These are phyloP conservation scores for Trichophyton mentagrophytes DNA, from an alignment of 2,329 filamentous ascomycete genomes.

Conservation along the genomic window DNA sequence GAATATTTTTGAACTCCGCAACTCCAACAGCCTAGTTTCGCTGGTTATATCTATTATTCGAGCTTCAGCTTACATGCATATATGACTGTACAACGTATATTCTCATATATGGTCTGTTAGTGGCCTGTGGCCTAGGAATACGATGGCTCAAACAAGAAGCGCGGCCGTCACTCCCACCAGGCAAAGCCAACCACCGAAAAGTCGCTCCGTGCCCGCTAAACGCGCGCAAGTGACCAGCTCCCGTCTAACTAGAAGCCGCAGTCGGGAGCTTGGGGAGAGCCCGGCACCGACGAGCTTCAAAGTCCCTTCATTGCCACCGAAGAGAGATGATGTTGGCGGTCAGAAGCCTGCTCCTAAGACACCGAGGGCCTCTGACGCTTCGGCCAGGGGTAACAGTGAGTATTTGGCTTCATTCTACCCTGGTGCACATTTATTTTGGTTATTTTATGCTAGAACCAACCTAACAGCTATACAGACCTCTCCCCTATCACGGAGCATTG, in stretches of 20 bases:
- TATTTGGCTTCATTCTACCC: neutral
- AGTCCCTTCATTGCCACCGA: neutral
- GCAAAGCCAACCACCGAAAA: neutral
- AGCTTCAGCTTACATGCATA: neutral
- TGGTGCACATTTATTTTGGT: neutral
- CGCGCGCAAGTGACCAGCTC: neutral
- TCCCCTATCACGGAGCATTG: neutral
- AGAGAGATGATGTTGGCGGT: neutral
- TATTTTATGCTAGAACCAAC: neutral
- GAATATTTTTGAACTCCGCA: neutral
- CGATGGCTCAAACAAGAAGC: neutral
- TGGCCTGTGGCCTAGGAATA: neutral
- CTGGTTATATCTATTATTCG: neutral
- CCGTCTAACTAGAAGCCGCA: constrained; percentile 3
- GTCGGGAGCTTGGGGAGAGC: neutral
- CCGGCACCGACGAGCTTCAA: neutral
- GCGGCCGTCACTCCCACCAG: neutral
- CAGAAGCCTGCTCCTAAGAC: neutral
- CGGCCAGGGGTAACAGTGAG: neutral
- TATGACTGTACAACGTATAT: neutral
- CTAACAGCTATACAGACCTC: neutral
- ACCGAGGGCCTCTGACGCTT: neutral
- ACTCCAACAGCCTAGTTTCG: neutral
- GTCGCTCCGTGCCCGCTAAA: neutral
- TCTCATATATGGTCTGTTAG: neutral